Conservation (phyloP, 2,329 filamentous ascomycete species). For the Scytalidium lignicola region DNA sequence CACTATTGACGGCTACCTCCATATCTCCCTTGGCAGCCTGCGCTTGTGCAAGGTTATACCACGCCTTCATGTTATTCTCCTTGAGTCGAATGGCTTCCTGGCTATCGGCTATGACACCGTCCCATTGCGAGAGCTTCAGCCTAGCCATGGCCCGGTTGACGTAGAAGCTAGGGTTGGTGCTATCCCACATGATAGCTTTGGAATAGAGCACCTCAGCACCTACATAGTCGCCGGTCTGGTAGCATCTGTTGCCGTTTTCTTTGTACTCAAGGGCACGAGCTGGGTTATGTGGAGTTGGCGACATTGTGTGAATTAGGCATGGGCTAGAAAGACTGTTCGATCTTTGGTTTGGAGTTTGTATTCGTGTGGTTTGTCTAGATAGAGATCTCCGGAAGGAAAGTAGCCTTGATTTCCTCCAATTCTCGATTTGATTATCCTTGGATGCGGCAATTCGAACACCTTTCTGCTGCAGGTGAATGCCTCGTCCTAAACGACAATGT, state of each 20-base stretch:
- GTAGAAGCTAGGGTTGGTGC: conserved; percentile 72
- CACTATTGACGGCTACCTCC: conserved; percentile 67
- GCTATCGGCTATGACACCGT: conserved; percentile 73
- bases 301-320: neutral
- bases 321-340: neutral
- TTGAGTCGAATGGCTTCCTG: conserved; percentile 59
- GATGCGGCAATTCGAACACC: no score
- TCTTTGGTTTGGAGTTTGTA: neutral
- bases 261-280: conserved; percentile 22
- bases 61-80: conserved; percentile 67
- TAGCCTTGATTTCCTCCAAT: no score
- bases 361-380: no score
- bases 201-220: conserved; percentile 67
- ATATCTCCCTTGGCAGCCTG: conserved; percentile 69
- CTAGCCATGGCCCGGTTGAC: conserved; percentile 86
- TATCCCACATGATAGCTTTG: conserved; percentile 73
- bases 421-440: no score
- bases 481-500: no score
- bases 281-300: conserved; percentile 6
- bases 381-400: no score
- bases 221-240: conserved; percentile 58
- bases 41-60: conserved; percentile 79
- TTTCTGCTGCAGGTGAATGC: no score
- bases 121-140: conserved; percentile 67
- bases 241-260: conserved; percentile 41